Percentiles rank a stretch among this genome's conserved stretches.
Conservation (phyloP, 2,329 filamentous ascomycete species). For the Fusarium sterilihyphosum region DNA sequence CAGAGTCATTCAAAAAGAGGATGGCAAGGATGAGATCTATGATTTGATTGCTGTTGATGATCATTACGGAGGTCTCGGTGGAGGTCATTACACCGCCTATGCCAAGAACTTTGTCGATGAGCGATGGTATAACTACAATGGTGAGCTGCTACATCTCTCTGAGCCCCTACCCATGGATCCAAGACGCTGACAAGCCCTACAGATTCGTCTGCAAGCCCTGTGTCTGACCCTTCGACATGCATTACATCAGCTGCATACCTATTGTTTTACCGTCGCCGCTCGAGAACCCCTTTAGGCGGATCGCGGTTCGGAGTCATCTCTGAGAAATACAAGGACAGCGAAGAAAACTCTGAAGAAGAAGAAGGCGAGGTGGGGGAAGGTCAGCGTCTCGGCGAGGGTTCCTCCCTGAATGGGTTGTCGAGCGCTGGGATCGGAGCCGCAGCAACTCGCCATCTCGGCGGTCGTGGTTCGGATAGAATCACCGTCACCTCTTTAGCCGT, state of each 20-base stretch:
- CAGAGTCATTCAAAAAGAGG: constrained; percentile 81
- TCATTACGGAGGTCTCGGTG: constrained; percentile 91
- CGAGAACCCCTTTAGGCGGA: constrained; percentile 80
- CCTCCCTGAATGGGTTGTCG: constrained; percentile 91
- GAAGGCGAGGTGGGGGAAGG: constrained; percentile 75
- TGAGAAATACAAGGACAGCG: constrained; percentile 67
- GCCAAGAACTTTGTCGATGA: constrained; percentile 91
- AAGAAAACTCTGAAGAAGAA: constrained; percentile 58
- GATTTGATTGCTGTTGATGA: constrained; percentile 97
- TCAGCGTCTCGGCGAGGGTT: constrained; percentile 83
- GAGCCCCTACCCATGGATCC: neutral
- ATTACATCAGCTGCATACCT: constrained; percentile 87
- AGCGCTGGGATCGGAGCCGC: constrained; percentile 82
- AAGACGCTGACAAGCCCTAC: constrained; percentile 51
- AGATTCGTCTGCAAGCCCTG: constrained; percentile 80
- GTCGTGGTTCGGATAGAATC: constrained; percentile 62
- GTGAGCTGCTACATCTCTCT: constrained; percentile 60
- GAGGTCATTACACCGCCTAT: constrained; percentile 95
- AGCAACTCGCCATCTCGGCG: constrained; percentile 76
- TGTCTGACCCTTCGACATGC: constrained; percentile 68
- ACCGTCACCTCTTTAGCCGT: constrained; percentile 43
- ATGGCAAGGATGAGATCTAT: constrained; percentile 85
- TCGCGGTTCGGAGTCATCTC: constrained; percentile 77
- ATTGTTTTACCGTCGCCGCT: constrained; percentile 92
- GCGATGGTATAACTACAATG: constrained; percentile 97